Base-by-base conservation (phyloP, 2,329 filamentous ascomycete genomes). In the Ambrosiella beaveri region DNA sequence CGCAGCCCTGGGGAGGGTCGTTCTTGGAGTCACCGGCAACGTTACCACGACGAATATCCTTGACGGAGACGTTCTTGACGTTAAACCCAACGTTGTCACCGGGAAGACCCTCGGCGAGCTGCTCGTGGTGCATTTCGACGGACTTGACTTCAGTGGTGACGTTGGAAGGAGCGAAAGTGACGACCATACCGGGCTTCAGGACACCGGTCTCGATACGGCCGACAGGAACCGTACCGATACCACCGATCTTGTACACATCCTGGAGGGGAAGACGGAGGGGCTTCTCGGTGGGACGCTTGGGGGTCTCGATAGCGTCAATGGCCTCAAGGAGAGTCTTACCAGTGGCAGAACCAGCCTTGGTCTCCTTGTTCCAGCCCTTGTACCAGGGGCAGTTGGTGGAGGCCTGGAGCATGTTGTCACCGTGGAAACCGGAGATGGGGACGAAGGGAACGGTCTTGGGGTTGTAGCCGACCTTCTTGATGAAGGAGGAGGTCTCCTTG, bases 401-500 rank as follows among this genome's bases (percentile, higher is more conserved):
- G 71, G 76, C 64, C 61, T 86, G 75, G 64, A 98, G 85, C 93
- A 98, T 98, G 88, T 98, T 98, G 86, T 98, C 93, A 74, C 93
- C 93, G 84, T 98, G 86, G 89, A 98, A 98, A 69, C 93, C 93
- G 70, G 93, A 97, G 87, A 98, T 97, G 73, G 93, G 93, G 72
- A 98, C 93, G 82, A 98, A 98, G 69, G 91, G 81, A 73, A 97
- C 90, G 69, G 78, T 75, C 88, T 97, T 97, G 80, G 93, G 91
- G 88, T 97, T 96, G 88, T 91, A 98, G 75, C 93, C 93, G 77
- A 97, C 91, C 89, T 98, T 97, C 91, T 97, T 98, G 88, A 98
- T 96, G 88, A 97, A 97, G 82, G 82, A 86, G 79, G 90, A 94
- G 69, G 90, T 96, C 85, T 98, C 93, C 89, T 97, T 97, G 85